Base-by-base conservation (phyloP, 1,284 basidiomycete species). In the Ceratobasidium sp. region DNA sequence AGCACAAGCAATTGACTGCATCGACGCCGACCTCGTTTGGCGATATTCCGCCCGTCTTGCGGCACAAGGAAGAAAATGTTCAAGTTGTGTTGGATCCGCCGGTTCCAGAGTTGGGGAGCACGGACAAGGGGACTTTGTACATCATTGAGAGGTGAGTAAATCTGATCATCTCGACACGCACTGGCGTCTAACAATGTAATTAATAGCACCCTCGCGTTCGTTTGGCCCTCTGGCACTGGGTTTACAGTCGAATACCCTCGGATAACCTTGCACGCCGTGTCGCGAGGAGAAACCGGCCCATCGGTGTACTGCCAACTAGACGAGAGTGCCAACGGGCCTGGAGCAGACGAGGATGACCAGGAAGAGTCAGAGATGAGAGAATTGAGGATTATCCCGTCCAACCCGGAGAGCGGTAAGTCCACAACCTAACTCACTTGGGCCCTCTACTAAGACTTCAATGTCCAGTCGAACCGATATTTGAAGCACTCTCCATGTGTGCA, bases 231-330 rank as follows among this genome's bases (percentile, higher is more conserved):
- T 0, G 86, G 87, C 27, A 81, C 82, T 43, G 93, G 92, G 17
- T 90, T 95, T 77, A 85, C 90, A 73, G 85, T 96, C 75, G 82
- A 87, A 69, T 96, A 94, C 77, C 93, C 91, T 17, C 82, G 87
- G 4, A 90, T 97, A 74, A 95, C 92, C 0, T 84, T 97, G 1
- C 94, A 97, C 75, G 94, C 94, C 20, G 85, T 94, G 60, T 92
- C 92, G 0, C 87, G 92, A 49, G 82, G 84, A 8, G 85, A 85
- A 42, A 75, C 79, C 6, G 80, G 54, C 0, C 88, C 91, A 1
- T 91, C 88, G 35, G 85, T 96, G 75, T 96, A 96, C 79, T 96
- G 93, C 76, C 94, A 97, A 75, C 83, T 96, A 2, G 92, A 94
- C 75, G 92, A 93, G 73, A 79, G 70, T 22, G 77, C 76, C 8